Base-by-base conservation (phyloP, 805 yeast genomes). In the Pichia kluyveri region DNA sequence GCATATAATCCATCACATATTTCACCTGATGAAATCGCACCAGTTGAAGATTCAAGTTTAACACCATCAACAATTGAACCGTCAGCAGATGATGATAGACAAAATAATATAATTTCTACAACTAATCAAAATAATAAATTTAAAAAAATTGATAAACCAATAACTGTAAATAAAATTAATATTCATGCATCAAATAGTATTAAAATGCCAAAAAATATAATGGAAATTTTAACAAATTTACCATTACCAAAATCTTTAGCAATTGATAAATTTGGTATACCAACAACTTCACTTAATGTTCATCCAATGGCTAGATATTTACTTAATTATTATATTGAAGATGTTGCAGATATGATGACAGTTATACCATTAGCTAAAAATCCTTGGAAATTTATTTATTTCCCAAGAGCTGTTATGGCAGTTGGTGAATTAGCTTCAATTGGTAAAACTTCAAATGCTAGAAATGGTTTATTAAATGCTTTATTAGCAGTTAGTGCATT, bases 381-480 rank as follows among this genome's bases (percentile, higher is more conserved):
- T 60, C 95, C 96, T 0, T 88, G 96, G 96, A 83, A 83, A 56
- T 80, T 83, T 3, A 79, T 86, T n/a, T 87, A 86, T 63, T 80
- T 87, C 51, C 95, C 96, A 0, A 66, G 93, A 44, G 96, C 95
- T 1, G 65, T 85, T 32, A 72, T 77, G 70, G 95, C 95, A 0
- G 70, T 88, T 27, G 96, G 96, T 5, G 96, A 88, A 59, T 66
- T 86, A 27, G 76, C 82, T 28, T 81, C 89, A 2, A 62, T 82
- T 39, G 96, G 96, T 0, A 70, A 70, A 45, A 84, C 95, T 0
- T 76, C 90, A 1, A 75, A 78, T 50, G 88, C 95, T 8, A 76
- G 87, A 54, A 82, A 84, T 59, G 87, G 95, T 1, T 65, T 87
- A 17, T 65, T 88, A 40, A 83, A 87, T 67, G 93, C 95, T 0